phyloP scores from a whole-genome alignment of 805 yeast genomes.

The Tetrapisispora iriomotensis region DNA sequence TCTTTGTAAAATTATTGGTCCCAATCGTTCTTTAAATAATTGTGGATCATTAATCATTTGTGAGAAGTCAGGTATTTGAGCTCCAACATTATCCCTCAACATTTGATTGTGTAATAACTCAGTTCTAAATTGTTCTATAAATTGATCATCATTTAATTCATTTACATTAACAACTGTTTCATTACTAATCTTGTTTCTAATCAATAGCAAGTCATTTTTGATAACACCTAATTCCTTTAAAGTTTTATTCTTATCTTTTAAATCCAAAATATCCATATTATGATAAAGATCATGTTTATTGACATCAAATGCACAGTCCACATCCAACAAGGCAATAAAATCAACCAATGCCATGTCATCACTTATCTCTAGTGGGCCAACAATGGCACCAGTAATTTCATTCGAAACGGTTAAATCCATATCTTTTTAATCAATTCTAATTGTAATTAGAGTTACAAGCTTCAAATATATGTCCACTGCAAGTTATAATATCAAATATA shows the following conservation, averaged over 20 bases:
- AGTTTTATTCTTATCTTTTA: constrained; percentile 23
- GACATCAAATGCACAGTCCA: constrained; percentile 50
- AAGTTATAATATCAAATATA: background rate
- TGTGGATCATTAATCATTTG: constrained; percentile 38
- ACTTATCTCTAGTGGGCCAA: constrained; percentile 49
- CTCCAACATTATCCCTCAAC: constrained; percentile 29
- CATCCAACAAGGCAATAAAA: constrained; percentile 60
- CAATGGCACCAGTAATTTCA: constrained; percentile 39
- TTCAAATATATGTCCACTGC: background rate
- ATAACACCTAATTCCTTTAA: constrained; percentile 39
- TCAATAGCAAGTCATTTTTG: constrained; percentile 52
- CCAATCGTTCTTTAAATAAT: constrained; percentile 36
- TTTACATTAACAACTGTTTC: background rate
- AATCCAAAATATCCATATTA: constrained; percentile 35
- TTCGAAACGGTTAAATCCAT: constrained; percentile 48
- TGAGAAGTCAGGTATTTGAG: constrained; percentile 40
- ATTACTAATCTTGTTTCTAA: constrained; percentile 19
- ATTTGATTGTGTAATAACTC: constrained; percentile 37
- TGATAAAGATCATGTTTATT: constrained; percentile 39
- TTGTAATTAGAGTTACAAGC: background rate
- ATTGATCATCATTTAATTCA: constrained; percentile 12
- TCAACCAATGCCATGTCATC: constrained; percentile 55
- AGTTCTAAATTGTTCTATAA: constrained; percentile 41
- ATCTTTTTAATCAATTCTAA: background rate
- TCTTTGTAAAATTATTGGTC: constrained; percentile 30